A percentile compares a stretch with the other conserved stretches of the same genome.
phyloP scores from a whole-genome alignment of 352 stramenopile genomes.

The Phytophthora cactorum region DNA sequence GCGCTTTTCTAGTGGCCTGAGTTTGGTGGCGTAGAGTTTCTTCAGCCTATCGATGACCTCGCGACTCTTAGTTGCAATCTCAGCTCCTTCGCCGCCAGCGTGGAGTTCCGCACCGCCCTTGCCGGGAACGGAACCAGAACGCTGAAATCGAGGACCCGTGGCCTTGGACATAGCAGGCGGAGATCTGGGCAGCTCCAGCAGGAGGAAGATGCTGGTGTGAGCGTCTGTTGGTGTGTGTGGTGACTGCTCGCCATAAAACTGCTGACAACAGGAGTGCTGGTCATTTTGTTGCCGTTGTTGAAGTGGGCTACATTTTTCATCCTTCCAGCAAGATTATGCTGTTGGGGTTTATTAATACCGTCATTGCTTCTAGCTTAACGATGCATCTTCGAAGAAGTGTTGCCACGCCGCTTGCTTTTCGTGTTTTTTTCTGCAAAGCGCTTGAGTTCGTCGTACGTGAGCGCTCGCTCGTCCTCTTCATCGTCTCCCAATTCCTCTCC shows the following conservation, averaged over 20 bases:
- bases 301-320: conserved; percentile 21
- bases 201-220: conserved; percentile 14
- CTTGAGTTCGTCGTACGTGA: conserved; percentile 79
- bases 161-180: conserved; percentile 24
- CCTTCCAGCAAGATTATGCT: no score
- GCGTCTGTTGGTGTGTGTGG: conserved; percentile 13
- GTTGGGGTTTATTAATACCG: no score
- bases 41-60: conserved; percentile 82
- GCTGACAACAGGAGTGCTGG: conserved; percentile 12
- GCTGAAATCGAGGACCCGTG: conserved; percentile 17
- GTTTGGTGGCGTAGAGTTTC: conserved; percentile 78
- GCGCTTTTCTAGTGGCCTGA: conserved; percentile 89
- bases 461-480: conserved; percentile 71
- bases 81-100: conserved; percentile 50
- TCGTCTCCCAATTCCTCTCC: conserved; percentile 42
- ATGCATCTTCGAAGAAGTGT: conserved; percentile 8
- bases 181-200: background rate
- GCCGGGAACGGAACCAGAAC: conserved; percentile 23
- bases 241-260: conserved; percentile 3
- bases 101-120: conserved; percentile 47
- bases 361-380: conserved; percentile 3
- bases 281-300: conserved; percentile 29
- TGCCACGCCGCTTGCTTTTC: conserved; percentile 32
- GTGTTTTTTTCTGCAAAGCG: conserved; percentile 65
- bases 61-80: conserved; percentile 74